A percentile compares a stretch with the other conserved stretches of the same genome.
Conservation (phyloP, 1,139 yeast species). For the Kluyveromyces sp. region DNA sequence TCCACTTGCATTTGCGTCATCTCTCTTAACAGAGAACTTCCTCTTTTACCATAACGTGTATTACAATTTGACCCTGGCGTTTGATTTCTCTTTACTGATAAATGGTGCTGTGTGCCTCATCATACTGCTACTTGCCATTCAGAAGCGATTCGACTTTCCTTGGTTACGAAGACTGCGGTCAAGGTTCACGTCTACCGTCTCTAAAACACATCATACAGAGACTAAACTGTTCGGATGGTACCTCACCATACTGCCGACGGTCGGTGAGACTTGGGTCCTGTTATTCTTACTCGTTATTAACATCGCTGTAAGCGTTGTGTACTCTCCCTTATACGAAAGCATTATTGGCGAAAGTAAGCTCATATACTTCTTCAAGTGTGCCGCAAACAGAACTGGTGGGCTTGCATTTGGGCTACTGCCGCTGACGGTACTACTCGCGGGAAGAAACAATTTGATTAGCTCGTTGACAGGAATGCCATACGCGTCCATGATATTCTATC, state of each 20-base stretch:
- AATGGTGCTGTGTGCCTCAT: conserved; percentile 4
- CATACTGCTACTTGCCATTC: conserved; percentile 2
- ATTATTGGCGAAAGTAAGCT: conserved; percentile 6
- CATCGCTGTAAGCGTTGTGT: conserved; percentile 3
- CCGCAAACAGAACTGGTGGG: conserved; percentile 57
- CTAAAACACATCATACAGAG: conserved; percentile 10
- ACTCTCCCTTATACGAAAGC: conserved; percentile 8
- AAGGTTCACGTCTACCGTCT: conserved; percentile 9
- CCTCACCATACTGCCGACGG: conserved; percentile 9
- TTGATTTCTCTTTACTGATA: conserved; percentile 8
- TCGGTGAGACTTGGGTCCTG: conserved; percentile 9
- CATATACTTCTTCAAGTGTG: conserved; percentile 40
- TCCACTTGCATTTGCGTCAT: conserved; percentile 5
- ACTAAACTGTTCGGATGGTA: conserved; percentile 7
- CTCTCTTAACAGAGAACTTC: conserved; percentile 3
- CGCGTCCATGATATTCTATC: conserved; percentile 54
- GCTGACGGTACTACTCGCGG: conserved; percentile 48
- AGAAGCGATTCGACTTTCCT: conserved; percentile 3
- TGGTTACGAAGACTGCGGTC: conserved; percentile 7
- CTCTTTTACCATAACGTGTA: conserved; percentile 6
- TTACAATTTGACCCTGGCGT: conserved; percentile 10
- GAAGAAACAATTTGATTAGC: conserved; percentile 60
- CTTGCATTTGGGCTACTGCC: conserved; percentile 46
- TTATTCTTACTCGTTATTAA: conserved; percentile 6
- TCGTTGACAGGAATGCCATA: conserved; percentile 58